phyloP scores from a whole-genome alignment of 2,329 filamentous ascomycete genomes.

The Sclerotinia borealis region DNA sequence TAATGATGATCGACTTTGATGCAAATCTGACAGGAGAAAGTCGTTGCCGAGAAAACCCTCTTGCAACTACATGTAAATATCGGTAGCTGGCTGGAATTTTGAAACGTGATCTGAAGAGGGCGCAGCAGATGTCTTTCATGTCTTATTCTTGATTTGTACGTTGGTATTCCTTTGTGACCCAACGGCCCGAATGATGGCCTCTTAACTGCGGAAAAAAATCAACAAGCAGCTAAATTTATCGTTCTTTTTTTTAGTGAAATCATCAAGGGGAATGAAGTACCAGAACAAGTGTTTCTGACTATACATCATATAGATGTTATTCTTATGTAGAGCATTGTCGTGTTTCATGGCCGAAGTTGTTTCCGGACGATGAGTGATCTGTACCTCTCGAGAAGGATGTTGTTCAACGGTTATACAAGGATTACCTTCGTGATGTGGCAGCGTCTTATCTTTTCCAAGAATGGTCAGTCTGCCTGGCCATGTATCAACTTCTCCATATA shows the following conservation, averaged over 20 bases:
- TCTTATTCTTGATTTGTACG: not conserved
- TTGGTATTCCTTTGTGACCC: not conserved
- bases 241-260: not conserved
- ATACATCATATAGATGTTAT: not conserved
- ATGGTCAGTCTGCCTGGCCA: not conserved
- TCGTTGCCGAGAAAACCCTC: not conserved
- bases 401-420: not conserved
- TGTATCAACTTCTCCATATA: not conserved
- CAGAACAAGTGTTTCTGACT: not conserved
- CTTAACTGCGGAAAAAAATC: not conserved
- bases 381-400: not conserved
- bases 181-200: not conserved
- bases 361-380: not conserved
- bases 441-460: not conserved
- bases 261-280: not conserved
- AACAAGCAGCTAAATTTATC: not conserved
- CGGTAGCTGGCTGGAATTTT: not conserved
- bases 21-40: not conserved
- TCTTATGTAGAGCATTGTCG: not conserved
- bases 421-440: not conserved
- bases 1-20: not conserved
- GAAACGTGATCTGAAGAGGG: conserved; percentile 5
- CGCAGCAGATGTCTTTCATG: not conserved
- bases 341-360: not conserved
- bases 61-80: not conserved